Evolutionary conservation across 2,329 filamentous ascomycete species (phyloP).

Genomic region (Didymella segeticola): DNA sequence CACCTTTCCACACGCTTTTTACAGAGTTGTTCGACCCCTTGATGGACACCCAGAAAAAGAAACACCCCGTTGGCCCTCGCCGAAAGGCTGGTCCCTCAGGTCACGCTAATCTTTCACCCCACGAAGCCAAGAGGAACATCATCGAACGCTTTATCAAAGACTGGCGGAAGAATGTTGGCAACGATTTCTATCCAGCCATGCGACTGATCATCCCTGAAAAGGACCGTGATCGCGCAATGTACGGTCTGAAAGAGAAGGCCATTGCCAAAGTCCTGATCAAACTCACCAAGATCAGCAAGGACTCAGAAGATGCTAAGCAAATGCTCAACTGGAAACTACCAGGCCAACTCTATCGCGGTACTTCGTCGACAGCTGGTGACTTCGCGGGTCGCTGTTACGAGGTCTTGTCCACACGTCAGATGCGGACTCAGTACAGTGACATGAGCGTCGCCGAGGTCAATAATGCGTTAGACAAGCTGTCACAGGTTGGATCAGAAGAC

Average conservation of each 20-base stretch:
- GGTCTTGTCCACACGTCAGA: constrained; percentile 81
- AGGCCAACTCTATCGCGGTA: constrained; percentile 58
- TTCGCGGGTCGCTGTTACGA: constrained; percentile 91
- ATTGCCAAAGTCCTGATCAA: constrained; percentile 92
- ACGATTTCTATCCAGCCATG: constrained; percentile 92
- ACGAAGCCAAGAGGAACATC: constrained; percentile 80
- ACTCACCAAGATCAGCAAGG: constrained; percentile 87
- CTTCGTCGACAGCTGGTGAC: constrained; percentile 74
- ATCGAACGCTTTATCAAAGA: constrained; percentile 84
- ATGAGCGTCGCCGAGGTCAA: constrained; percentile 94
- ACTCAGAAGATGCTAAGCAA: constrained; percentile 85
- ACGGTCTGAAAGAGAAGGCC: constrained; percentile 89
- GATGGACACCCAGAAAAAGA: constrained; percentile 77
- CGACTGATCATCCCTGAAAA: constrained; percentile 91
- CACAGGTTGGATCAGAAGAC: constrained; percentile 78
- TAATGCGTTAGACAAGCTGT: constrained; percentile 78
- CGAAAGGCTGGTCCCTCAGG: constrained; percentile 69
- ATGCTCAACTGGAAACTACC: constrained; percentile 93
- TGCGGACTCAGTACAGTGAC: constrained; percentile 73
- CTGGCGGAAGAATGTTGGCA: constrained; percentile 87
- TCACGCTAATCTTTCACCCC: constrained; percentile 66
- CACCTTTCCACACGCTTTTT: constrained; percentile 83
- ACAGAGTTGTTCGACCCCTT: constrained; percentile 81
- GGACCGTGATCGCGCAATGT: constrained; percentile 89
- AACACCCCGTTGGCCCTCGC: constrained; percentile 60